phyloP scores from a whole-genome alignment of 805 yeast genomes.

The Tetrapisispora pingtungensis region DNA sequence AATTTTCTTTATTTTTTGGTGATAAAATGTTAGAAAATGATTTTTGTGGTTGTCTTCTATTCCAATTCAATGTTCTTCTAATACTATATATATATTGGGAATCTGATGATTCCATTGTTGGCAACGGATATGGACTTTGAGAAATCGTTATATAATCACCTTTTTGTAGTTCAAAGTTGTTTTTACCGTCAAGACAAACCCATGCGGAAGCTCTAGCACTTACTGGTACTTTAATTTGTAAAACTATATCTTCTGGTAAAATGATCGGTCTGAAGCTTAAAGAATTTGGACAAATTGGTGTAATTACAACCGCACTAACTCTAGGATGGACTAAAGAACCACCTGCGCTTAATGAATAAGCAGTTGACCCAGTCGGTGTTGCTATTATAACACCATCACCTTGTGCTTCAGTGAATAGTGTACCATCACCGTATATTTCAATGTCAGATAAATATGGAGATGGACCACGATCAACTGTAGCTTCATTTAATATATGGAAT shows the following conservation, averaged over 20 bases:
- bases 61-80: conserved; percentile 84
- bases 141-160: conserved; percentile 80
- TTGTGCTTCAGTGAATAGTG: conserved; percentile 75
- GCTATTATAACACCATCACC: conserved; percentile 90
- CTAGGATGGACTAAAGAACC: conserved; percentile 91
- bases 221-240: conserved; percentile 72
- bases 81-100: conserved; percentile 77
- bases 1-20: conserved; percentile 10
- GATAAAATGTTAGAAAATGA: conserved; percentile 40
- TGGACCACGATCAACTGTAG: conserved; percentile 88
- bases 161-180: conserved; percentile 62
- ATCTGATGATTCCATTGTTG: conserved; percentile 67
- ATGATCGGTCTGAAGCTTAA: conserved; percentile 83
- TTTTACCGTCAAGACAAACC: conserved; percentile 92
- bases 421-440: conserved; percentile 80
- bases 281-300: conserved; percentile 93
- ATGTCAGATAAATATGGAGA: conserved; percentile 82
- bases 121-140: conserved; percentile 86
- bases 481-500: conserved; percentile 74
- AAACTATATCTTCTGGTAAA: conserved; percentile 82
- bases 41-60: conserved; percentile 77
- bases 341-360: conserved; percentile 87
- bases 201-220: conserved; percentile 82
- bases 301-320: conserved; percentile 82
- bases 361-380: conserved; percentile 94